Percentiles rank a stretch among this genome's conserved stretches.
Conservation (phyloP, 768 basidiomycete genomes). For the Psilocybe azurescens region DNA sequence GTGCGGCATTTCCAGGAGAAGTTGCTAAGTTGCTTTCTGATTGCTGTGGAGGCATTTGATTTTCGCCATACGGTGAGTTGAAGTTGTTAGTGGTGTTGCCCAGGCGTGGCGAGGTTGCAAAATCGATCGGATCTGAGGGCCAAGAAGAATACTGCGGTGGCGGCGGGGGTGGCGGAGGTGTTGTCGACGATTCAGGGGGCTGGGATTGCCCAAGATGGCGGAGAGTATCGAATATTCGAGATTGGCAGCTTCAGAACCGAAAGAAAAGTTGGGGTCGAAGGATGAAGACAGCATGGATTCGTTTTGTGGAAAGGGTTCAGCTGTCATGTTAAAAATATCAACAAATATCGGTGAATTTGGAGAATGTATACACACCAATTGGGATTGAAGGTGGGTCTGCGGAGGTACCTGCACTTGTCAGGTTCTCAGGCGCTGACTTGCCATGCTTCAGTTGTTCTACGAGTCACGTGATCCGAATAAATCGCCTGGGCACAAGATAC, state of each 20-base stretch:
- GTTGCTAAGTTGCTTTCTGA: slow-evolving; percentile 37
- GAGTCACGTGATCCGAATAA: slow-evolving; percentile 43
- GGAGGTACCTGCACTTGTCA: slow-evolving; percentile 34
- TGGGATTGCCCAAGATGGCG: slow-evolving; percentile 84
- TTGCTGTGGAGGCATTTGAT: slow-evolving; percentile 41
- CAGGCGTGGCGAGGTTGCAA: slow-evolving; percentile 40
- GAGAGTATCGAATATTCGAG: slow-evolving; percentile 95
- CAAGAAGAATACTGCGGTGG: slow-evolving; percentile 44
- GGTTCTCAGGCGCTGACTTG: slow-evolving; percentile 40
- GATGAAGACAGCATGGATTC: slow-evolving; percentile 67
- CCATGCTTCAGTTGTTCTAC: slow-evolving; percentile 55
- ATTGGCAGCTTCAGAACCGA: slow-evolving; percentile 91
- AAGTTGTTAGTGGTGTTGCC: slow-evolving; percentile 28
- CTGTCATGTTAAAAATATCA: slow-evolving; percentile 33
- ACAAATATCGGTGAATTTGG: slow-evolving; percentile 4
- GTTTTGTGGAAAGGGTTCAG: slow-evolving; percentile 55
- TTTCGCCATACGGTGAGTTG: slow-evolving; percentile 40
- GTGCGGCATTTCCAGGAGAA: slow-evolving; percentile 40
- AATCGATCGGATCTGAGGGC: slow-evolving; percentile 48
- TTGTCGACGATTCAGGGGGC: slow-evolving; percentile 53
- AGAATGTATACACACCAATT: slow-evolving; percentile 35
- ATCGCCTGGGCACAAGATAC: slow-evolving; percentile 12
- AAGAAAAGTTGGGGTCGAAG: slow-evolving; percentile 68
- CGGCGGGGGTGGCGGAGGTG: slow-evolving; percentile 45
- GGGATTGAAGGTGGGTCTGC: slow-evolving; percentile 38